phyloP scores from a whole-genome alignment of 805 yeast species.

The Scheffersomyces stipitis region DNA sequence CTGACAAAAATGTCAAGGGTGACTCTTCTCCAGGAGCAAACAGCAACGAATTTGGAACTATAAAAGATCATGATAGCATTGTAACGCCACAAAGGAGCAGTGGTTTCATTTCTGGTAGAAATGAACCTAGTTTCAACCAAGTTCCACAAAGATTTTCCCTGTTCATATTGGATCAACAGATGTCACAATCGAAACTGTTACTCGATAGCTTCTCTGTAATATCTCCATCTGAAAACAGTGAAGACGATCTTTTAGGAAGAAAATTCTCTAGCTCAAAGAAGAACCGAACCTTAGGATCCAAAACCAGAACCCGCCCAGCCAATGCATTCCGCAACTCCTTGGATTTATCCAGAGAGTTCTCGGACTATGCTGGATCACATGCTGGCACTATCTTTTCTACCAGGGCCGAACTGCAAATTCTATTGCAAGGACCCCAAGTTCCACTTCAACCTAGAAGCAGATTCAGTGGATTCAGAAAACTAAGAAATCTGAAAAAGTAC shows the following conservation, averaged over 20 bases:
- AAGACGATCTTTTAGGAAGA: conserved; percentile 1
- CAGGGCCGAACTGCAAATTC: conserved; percentile 17
- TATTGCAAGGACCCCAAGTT: neutral
- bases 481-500: conserved; percentile 2
- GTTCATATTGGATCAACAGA: conserved; percentile 37
- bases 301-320: conserved; percentile 2
- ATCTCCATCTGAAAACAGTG: conserved; percentile 9
- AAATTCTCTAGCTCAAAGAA: conserved; percentile 1
- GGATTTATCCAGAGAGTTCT: conserved; percentile 23
- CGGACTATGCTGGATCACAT: conserved; percentile 42
- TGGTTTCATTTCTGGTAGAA: no score
- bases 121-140: conserved; percentile 24
- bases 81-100: no score
- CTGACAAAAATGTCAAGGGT: no score
- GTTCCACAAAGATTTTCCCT: conserved; percentile 43
- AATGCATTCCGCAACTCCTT: conserved; percentile 1
- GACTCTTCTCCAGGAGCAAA: no score
- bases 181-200: conserved; percentile 16
- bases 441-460: neutral
- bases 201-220: conserved; percentile 20
- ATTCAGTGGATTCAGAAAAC: conserved; percentile 1
- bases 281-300: neutral
- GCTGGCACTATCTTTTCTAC: conserved; percentile 48
- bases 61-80: no score
- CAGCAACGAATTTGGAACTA: no score